Evolutionary conservation across 805 yeast species (phyloP).

Genomic region (Zygoascus ofunaensis): DNA sequence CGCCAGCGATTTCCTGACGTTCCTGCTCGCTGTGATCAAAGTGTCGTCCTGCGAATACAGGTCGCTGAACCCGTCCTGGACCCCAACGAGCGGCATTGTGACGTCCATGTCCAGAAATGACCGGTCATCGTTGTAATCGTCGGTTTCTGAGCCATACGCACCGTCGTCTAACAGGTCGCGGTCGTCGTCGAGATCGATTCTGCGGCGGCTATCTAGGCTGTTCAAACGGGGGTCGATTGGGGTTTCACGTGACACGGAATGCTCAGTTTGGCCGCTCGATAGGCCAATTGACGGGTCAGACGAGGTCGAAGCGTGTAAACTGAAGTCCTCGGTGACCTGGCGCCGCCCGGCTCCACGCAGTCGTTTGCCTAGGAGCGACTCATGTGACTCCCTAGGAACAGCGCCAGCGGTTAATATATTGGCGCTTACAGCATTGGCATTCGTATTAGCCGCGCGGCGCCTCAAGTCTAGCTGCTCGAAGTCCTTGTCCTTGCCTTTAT

Average conservation of each 20-base stretch:
- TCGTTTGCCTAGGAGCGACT: not conserved
- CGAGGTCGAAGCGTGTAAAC: not conserved
- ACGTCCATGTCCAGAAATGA: not conserved
- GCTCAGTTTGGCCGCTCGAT: not conserved
- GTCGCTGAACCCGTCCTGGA: not conserved
- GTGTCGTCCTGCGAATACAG: not conserved
- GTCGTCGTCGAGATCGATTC: not conserved
- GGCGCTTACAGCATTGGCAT: too few species aligned
- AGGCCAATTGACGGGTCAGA: not conserved
- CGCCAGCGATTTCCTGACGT: not conserved
- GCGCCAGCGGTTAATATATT: not conserved
- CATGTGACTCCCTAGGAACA: not conserved
- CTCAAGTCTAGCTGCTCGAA: not conserved
- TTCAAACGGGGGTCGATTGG: not conserved
- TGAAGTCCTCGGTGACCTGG: not conserved
- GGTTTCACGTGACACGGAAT: not conserved
- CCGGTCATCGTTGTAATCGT: not conserved
- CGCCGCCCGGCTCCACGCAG: not conserved
- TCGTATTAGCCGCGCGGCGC: too few species aligned
- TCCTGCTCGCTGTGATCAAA: not conserved
- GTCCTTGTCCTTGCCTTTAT: not conserved
- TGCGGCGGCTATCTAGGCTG: not conserved
- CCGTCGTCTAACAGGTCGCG: not conserved
- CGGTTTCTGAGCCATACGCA: slow-evolving; percentile 1
- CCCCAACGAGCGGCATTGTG: not conserved